Percentiles rank a stretch among this genome's conserved stretches.
These are phyloP conservation scores for Ceratobasidium sp. DNA, from an alignment of 1,284 basidiomycete genomes.

Conservation along the genomic window DNA sequence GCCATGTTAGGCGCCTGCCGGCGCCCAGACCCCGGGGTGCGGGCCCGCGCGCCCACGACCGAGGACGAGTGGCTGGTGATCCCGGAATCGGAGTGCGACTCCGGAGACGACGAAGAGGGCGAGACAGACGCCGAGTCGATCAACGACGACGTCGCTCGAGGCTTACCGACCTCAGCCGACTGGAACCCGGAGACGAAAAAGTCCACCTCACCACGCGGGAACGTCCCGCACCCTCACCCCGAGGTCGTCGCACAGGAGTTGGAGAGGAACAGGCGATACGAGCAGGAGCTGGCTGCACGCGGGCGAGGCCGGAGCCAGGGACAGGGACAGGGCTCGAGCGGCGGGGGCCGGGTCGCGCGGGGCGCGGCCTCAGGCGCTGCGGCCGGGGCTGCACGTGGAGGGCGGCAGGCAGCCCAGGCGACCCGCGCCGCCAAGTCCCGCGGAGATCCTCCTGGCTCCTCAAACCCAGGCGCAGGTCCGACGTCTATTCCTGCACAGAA, in stretches of 20 bases:
- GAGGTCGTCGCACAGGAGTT: background rate
- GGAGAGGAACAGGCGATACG: background rate
- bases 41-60: background rate
- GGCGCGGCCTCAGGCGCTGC: too few species aligned
- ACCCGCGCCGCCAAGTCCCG: too few species aligned
- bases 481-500: too few species aligned
- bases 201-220: background rate
- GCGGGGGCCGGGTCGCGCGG: too few species aligned
- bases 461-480: too few species aligned
- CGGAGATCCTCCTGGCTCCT: too few species aligned
- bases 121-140: constrained; percentile 2
- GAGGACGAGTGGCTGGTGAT: background rate
- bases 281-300: too few species aligned
- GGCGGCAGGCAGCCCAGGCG: too few species aligned
- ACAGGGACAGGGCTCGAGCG: too few species aligned
- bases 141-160: background rate
- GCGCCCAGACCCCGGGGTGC: background rate
- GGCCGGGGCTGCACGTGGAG: too few species aligned
- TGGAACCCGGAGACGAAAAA: constrained; percentile 21
- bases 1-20: background rate
- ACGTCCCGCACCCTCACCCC: background rate
- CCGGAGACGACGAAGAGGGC: background rate
- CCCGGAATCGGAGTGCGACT: background rate
- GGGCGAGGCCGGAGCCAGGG: too few species aligned
- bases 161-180: background rate